A percentile compares a stretch with the other conserved stretches of the same genome.
These are phyloP conservation scores for Bryoerythrophyllum caledonicum DNA, from an alignment of 225 moss, liverwort and hornwort species.

Conservation along the genomic window DNA sequence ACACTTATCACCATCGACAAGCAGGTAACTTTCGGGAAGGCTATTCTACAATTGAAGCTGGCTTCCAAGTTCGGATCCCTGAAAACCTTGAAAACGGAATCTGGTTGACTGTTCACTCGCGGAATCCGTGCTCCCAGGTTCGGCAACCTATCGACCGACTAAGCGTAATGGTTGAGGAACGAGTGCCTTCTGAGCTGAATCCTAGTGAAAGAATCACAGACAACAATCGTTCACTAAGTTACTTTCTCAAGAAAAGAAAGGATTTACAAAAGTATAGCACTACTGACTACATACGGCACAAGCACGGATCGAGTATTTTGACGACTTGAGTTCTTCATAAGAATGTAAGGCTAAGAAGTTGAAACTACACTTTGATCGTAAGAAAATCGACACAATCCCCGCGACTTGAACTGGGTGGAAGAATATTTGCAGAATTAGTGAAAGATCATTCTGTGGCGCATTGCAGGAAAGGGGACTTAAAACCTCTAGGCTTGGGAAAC, in stretches of 20 bases:
- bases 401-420: background rate
- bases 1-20: background rate
- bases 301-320: background rate
- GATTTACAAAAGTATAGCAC: background rate
- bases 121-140: background rate
- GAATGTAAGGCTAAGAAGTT: background rate
- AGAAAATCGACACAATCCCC: background rate
- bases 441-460: background rate
- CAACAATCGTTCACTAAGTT: background rate
- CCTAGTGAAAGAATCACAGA: background rate
- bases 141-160: background rate
- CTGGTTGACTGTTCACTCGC: background rate
- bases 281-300: too few relatives aligned
- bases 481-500: background rate
- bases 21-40: background rate
- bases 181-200: background rate
- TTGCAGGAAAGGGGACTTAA: background rate
- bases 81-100: constrained; percentile 18
- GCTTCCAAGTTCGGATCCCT: constrained; percentile 5
- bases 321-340: background rate
- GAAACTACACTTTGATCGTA: background rate
- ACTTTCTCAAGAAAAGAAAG: background rate
- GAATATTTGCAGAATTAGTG: background rate
- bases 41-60: background rate
- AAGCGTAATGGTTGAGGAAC: background rate